phyloP scores from a whole-genome alignment of 805 yeast genomes.

The Ogataea methylovora region DNA sequence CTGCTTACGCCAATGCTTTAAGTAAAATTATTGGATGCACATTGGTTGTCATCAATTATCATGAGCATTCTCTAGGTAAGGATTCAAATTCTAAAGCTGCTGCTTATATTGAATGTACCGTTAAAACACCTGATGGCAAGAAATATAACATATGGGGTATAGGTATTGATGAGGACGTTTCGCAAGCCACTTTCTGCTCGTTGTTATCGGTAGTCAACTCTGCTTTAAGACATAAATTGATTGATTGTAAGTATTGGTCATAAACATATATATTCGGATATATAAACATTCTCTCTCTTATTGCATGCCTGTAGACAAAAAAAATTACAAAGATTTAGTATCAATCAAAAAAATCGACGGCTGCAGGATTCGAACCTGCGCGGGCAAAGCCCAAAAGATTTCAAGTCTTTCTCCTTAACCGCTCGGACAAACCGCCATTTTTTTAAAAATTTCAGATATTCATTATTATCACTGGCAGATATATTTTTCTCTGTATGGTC shows the following conservation, averaged over 20 bases:
- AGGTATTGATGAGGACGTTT: constrained; percentile 49
- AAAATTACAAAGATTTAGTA: too few relatives aligned
- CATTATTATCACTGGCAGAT: too few relatives aligned
- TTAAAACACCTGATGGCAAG: constrained; percentile 13
- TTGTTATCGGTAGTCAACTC: constrained; percentile 38
- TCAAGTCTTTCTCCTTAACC: constrained; percentile 5
- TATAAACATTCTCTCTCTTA: too few relatives aligned
- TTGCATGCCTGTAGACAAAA: too few relatives aligned
- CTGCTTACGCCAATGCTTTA: constrained; percentile 63
- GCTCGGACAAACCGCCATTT: constrained; percentile 4
- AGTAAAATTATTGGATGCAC: constrained; percentile 37
- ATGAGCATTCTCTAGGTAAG: constrained; percentile 73
- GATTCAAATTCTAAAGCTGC: constrained; percentile 71
- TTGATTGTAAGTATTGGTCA: too few relatives aligned
- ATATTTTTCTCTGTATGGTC: too few relatives aligned
- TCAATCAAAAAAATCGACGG: too few relatives aligned
- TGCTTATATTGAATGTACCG: constrained; percentile 45
- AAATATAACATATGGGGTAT: constrained; percentile 41
- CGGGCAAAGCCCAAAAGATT: constrained; percentile 52
- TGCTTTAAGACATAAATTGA: not conserved
- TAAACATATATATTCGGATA: too few relatives aligned
- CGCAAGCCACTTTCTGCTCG: constrained; percentile 47
- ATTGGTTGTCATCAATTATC: constrained; percentile 60
- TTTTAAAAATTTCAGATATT: too few relatives aligned
- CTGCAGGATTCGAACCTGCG: constrained; percentile 92